A percentile compares a stretch with the other conserved stretches of the same genome.
Conservation (phyloP, 257 asterid genomes). For the Salvia miltiorrhiza region DNA sequence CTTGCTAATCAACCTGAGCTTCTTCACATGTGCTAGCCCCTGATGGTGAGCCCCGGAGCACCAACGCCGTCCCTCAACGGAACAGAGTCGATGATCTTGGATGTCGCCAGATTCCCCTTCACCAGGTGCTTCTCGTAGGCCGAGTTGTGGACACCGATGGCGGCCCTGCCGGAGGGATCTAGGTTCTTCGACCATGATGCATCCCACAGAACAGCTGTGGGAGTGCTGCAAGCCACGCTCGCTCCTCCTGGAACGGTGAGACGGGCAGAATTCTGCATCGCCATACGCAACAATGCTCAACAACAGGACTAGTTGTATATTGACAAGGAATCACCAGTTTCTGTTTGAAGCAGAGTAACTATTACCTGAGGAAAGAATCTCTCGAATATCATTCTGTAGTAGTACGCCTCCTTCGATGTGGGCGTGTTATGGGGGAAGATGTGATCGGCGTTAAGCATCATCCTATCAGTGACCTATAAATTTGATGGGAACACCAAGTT, state of each 20-base stretch:
- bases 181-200: constrained; percentile 84
- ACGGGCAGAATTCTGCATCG: constrained; percentile 68
- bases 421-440: constrained; percentile 94
- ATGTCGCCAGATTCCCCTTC: constrained; percentile 33
- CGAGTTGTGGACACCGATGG: constrained; percentile 80
- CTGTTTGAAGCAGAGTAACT: background rate
- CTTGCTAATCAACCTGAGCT: background rate
- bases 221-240: constrained; percentile 88
- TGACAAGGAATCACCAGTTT: background rate
- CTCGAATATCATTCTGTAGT: constrained; percentile 86
- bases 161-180: constrained; percentile 96
- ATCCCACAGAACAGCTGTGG: constrained; percentile 86
- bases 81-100: constrained; percentile 34
- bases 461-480: constrained; percentile 69
- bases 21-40: constrained; percentile 34
- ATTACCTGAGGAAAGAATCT: constrained; percentile 94
- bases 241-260: constrained; percentile 92
- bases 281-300: background rate
- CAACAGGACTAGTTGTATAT: background rate
- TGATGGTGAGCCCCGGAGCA: constrained; percentile 55
- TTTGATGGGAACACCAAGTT: background rate
- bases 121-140: constrained; percentile 50
- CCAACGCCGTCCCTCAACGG: constrained; percentile 37
- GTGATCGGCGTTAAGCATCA: constrained; percentile 81
- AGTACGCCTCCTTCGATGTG: constrained; percentile 84